phyloP scores from a whole-genome alignment of 2,329 filamentous ascomycete genomes.

The Fusarium stilboides region DNA sequence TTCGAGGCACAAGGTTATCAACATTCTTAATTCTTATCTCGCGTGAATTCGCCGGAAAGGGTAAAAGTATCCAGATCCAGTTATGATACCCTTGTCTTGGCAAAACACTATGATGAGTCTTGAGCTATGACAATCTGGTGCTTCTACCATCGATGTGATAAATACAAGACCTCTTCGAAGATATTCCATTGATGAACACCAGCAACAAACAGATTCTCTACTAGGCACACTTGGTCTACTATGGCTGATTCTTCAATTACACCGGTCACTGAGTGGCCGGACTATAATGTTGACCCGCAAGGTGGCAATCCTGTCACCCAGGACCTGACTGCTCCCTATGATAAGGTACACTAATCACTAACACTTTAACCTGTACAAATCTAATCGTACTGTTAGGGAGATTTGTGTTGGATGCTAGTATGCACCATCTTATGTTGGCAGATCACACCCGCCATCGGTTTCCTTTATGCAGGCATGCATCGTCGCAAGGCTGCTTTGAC shows the following conservation, averaged over 20 bases:
- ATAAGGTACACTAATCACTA: constrained; percentile 53
- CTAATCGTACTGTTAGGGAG: constrained; percentile 51
- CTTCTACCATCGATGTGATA: background rate
- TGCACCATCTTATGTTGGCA: constrained; percentile 57
- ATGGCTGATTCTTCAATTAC: constrained; percentile 41
- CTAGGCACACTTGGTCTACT: background rate
- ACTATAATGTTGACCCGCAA: constrained; percentile 57
- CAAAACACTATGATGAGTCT: constrained; percentile 20
- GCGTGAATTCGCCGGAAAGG: constrained; percentile 26
- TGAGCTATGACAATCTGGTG: constrained; percentile 2
- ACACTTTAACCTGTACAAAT: fast-evolving
- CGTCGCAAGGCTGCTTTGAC: constrained; percentile 58
- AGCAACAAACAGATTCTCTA: background rate
- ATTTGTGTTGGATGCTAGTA: constrained; percentile 61
- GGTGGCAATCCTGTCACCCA: constrained; percentile 62
- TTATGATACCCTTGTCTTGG: constrained; percentile 16
- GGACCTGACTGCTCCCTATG: constrained; percentile 61
- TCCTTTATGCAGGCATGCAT: constrained; percentile 58
- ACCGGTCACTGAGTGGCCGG: constrained; percentile 58
- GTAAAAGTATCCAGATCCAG: constrained; percentile 10
- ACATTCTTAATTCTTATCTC: constrained; percentile 30
- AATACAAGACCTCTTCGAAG: constrained; percentile 7
- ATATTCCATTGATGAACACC: fast-evolving
- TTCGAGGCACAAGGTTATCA: constrained; percentile 21
- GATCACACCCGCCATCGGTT: constrained; percentile 58